Evolutionary conservation across 1,284 basidiomycete species (phyloP).

Genomic region (Ustanciosporium gigantosporum): DNA sequence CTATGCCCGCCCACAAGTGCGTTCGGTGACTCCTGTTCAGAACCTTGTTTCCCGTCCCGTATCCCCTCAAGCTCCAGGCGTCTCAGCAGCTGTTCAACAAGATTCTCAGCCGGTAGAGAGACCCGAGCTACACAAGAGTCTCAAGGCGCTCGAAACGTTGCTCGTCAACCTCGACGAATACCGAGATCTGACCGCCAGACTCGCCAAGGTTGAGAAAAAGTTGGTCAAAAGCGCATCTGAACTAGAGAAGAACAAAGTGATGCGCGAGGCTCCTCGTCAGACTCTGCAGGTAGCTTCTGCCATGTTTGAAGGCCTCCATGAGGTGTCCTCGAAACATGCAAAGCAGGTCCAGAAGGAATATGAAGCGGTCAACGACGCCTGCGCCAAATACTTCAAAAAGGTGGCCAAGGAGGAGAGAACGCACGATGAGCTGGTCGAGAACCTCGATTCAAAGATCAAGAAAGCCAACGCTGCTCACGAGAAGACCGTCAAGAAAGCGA

Average conservation of each 20-base stretch:
- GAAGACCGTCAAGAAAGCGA: constrained; percentile 47
- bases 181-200: constrained; percentile 41
- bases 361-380: constrained; percentile 56
- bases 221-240: constrained; percentile 48
- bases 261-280: constrained; percentile 44
- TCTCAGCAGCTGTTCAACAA: constrained; percentile 1
- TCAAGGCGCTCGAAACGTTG: constrained; percentile 52
- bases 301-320: constrained; percentile 51
- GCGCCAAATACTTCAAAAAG: constrained; percentile 57
- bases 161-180: constrained; percentile 59
- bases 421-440: constrained; percentile 52
- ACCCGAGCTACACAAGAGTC: constrained; percentile 53
- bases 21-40: constrained; percentile 1
- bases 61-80: not conserved
- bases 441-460: constrained; percentile 56
- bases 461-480: constrained; percentile 57
- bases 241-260: constrained; percentile 47
- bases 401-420: constrained; percentile 58
- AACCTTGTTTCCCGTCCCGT: not conserved
- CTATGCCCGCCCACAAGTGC: not conserved
- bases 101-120: constrained; percentile 40
- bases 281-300: constrained; percentile 41
- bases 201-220: constrained; percentile 57
- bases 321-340: constrained; percentile 48
- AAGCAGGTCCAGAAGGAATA: constrained; percentile 57